Evolutionary conservation across 1,284 basidiomycete species (phyloP).

Genomic region (Irpex sp.): DNA sequence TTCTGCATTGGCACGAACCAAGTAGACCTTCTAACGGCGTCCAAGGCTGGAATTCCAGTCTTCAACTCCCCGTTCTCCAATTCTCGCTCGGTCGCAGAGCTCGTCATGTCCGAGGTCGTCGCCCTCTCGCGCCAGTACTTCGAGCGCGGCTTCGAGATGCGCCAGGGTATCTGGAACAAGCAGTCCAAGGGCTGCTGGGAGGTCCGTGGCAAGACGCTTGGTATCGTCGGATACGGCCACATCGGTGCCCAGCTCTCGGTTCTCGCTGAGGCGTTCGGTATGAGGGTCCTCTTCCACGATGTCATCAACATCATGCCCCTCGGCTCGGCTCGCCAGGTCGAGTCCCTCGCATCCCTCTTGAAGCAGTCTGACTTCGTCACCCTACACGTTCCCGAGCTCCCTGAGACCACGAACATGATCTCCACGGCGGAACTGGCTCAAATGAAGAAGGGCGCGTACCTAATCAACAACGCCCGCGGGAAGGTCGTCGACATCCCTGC

Average conservation of each 20-base stretch:
- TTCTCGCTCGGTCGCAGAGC: slow-evolving; percentile 97
- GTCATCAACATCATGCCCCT: slow-evolving; percentile 98
- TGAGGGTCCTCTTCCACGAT: slow-evolving; percentile 96
- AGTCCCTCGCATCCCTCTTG: slow-evolving; percentile 80
- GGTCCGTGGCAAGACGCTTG: slow-evolving; percentile 94
- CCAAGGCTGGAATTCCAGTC: slow-evolving; percentile 90
- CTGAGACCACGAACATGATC: slow-evolving; percentile 97
- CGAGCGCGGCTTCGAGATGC: slow-evolving; percentile 88
- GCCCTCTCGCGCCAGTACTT: slow-evolving; percentile 93
- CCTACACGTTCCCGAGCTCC: slow-evolving; percentile 94
- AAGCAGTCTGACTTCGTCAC: slow-evolving; percentile 89
- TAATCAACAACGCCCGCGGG: slow-evolving; percentile 98
- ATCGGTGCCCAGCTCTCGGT: slow-evolving; percentile 98
- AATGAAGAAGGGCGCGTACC: slow-evolving; percentile 95
- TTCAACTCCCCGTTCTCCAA: slow-evolving; percentile 99
- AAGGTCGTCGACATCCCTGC: slow-evolving; percentile 94
- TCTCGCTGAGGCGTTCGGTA: slow-evolving; percentile 94
- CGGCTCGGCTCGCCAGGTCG: slow-evolving; percentile 89
- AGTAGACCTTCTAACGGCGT: slow-evolving; percentile 86
- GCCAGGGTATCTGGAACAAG: slow-evolving; percentile 96
- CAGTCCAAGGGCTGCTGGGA: slow-evolving; percentile 99
- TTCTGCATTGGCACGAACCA: slow-evolving; percentile 99
- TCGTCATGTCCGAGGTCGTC: slow-evolving; percentile 94
- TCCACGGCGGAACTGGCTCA: slow-evolving; percentile 70
- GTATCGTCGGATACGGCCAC: slow-evolving; percentile 98